Conservation (phyloP, 2,329 filamentous ascomycete genomes). For the Geosmithia flava region DNA sequence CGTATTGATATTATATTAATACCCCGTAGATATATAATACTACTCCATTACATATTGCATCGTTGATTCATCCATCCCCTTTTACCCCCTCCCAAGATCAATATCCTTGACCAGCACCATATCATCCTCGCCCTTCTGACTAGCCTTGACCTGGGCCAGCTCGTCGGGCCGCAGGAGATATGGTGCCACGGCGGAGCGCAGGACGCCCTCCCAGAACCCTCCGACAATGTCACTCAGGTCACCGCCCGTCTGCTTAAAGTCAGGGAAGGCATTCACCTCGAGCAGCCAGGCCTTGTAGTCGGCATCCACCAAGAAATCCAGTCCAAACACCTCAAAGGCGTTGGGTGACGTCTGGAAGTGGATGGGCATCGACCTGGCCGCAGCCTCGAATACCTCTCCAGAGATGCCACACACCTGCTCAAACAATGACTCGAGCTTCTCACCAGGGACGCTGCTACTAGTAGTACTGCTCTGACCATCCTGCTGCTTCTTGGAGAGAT, state of each 20-base stretch:
- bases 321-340: conserved; percentile 82
- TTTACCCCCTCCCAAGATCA: conserved; percentile 34
- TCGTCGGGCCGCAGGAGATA: conserved; percentile 28
- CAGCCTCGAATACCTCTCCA: conserved; percentile 74
- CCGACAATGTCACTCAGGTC: conserved; percentile 60
- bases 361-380: conserved; percentile 68
- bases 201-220: conserved; percentile 64
- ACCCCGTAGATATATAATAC: background rate
- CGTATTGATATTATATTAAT: too few species aligned
- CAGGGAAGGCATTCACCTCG: conserved; percentile 92
- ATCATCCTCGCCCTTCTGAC: conserved; percentile 12
- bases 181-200: conserved; percentile 50
- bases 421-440: conserved; percentile 53
- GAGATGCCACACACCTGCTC: conserved; percentile 62
- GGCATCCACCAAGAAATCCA: conserved; percentile 77
- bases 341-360: conserved; percentile 87
- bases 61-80: background rate
- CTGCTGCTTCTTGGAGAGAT: conserved; percentile 24
- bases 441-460: too few species aligned
- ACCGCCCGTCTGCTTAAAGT: conserved; percentile 88
- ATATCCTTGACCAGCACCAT: conserved; percentile 41
- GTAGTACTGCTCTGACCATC: too few species aligned
- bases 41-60: background rate
- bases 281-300: conserved; percentile 57
- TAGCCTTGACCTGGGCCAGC: background rate